phyloP scores from a whole-genome alignment of 2,329 filamentous ascomycete genomes.

The Myotisia sp. region DNA sequence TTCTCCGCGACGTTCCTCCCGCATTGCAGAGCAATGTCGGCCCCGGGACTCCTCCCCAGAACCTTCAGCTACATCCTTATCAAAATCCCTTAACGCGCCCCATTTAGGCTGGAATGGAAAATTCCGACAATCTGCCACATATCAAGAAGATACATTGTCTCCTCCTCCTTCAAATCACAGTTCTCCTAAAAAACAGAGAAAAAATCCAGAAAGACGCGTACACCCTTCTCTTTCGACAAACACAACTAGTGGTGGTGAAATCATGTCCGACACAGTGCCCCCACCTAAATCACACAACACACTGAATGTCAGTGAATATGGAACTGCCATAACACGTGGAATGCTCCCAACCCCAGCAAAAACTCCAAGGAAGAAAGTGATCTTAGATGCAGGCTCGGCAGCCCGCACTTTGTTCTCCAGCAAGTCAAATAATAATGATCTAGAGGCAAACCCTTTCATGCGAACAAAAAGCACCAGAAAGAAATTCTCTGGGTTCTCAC shows the following conservation, averaged over 20 bases:
- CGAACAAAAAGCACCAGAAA: slow-evolving; percentile 29
- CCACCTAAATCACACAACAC: slow-evolving; percentile 13
- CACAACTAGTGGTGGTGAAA: slow-evolving; percentile 9
- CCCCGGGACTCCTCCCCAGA: slow-evolving; percentile 8
- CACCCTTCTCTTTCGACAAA: slow-evolving; percentile 5
- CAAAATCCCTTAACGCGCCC: slow-evolving; percentile 8
- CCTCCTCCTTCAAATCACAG: slow-evolving; percentile 18
- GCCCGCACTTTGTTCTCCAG: slow-evolving; percentile 42
- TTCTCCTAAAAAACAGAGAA: slow-evolving; percentile 18
- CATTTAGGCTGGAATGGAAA: slow-evolving; percentile 12
- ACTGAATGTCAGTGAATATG: slow-evolving; percentile 9
- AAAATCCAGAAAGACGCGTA: slow-evolving; percentile 4
- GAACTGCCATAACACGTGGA: slow-evolving; percentile 22
- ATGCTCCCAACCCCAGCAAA: slow-evolving; percentile 50
- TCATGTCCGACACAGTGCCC: slow-evolving; percentile 10
- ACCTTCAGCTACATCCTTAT: slow-evolving; percentile 12
- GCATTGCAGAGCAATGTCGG: slow-evolving; percentile 21
- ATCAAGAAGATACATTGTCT: slow-evolving; percentile 15
- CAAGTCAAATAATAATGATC: slow-evolving; percentile 25
- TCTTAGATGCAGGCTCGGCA: slow-evolving; percentile 32
- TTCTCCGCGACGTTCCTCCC: slow-evolving; percentile 27
- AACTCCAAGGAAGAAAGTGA: slow-evolving; percentile 41
- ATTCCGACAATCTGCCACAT: slow-evolving; percentile 13
- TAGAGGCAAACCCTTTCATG: slow-evolving; percentile 35
- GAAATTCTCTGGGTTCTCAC: slow-evolving; percentile 32